A percentile compares a stretch with the other conserved stretches of the same genome.
Conservation (phyloP, 257 asterid genomes). For the Phtheirospermum japonicum region DNA sequence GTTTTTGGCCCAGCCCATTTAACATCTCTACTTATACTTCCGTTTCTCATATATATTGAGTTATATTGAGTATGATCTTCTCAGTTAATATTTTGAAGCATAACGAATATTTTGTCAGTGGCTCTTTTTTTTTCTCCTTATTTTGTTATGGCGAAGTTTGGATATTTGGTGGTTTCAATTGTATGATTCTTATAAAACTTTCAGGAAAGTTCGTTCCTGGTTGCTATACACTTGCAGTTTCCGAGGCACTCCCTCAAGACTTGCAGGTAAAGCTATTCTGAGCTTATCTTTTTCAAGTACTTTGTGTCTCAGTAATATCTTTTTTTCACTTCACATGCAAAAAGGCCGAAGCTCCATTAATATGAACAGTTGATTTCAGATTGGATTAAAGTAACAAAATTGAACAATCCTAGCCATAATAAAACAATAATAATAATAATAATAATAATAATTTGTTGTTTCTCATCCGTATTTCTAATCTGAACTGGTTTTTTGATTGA, state of each 20-base stretch:
- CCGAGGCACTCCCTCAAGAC: conserved; percentile 80
- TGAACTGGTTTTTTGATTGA: background rate
- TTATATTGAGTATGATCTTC: background rate
- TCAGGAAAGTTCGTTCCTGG: conserved; percentile 87
- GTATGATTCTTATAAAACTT: conserved; percentile 21
- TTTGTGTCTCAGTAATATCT: background rate
- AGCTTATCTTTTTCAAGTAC: background rate
- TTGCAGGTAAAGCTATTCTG: conserved; percentile 42
- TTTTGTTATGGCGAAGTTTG: background rate
- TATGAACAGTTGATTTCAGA: background rate
- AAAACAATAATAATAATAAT: no score
- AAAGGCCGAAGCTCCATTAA: no score
- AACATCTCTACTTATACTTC: no score
- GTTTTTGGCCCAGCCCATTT: no score
- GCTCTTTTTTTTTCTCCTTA: no score
- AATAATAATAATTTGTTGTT: no score
- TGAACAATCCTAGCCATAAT: no score
- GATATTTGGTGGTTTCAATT: conserved; percentile 3
- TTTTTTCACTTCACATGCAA: background rate
- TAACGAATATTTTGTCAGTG: background rate
- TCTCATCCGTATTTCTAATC: background rate
- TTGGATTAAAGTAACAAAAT: background rate
- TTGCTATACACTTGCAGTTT: conserved; percentile 84
- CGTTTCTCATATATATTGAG: no score
- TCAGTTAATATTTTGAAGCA: background rate